Evolutionary conservation across 106 monocot species (phyloP).

Genomic region (Allium cepa): DNA sequence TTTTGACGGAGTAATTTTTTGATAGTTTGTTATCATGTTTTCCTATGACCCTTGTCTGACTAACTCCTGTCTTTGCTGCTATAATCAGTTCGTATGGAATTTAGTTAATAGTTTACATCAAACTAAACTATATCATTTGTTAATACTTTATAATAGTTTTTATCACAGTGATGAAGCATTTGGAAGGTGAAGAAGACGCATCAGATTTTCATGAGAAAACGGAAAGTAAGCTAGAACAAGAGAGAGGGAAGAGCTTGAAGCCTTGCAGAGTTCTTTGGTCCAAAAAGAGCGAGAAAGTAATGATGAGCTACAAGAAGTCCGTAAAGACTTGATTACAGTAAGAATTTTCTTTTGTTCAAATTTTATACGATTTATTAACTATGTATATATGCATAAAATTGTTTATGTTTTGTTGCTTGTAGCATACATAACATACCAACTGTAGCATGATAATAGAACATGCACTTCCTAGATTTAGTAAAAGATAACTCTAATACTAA

Average conservation of each 20-base stretch:
- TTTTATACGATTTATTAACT: background rate
- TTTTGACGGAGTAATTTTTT: no score
- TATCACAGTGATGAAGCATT: slow-evolving; percentile 31
- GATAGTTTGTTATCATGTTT: no score
- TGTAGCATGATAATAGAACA: no score
- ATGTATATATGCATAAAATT: background rate
- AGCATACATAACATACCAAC: background rate
- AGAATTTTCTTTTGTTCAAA: background rate
- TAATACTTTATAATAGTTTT: no score
- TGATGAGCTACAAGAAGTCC: slow-evolving; percentile 63
- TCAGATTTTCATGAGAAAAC: slow-evolving; percentile 33
- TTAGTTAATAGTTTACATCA: no score
- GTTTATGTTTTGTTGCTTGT: background rate
- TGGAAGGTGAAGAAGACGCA: slow-evolving; percentile 57
- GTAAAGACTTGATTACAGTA: slow-evolving; percentile 62
- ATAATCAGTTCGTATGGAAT: no score
- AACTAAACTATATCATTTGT: no score
- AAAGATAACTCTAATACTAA: no score
- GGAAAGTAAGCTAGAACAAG: slow-evolving; percentile 39
- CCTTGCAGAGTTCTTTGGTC: slow-evolving; percentile 42
- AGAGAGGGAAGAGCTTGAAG: slow-evolving; percentile 35
- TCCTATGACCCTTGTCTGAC: no score
- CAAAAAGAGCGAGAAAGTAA: slow-evolving; percentile 65
- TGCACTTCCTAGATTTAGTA: no score
- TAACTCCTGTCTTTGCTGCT: no score